These are phyloP conservation scores for Syzygium oleosum DNA, from an alignment of 345 rosid genomes.

Conservation along the genomic window DNA sequence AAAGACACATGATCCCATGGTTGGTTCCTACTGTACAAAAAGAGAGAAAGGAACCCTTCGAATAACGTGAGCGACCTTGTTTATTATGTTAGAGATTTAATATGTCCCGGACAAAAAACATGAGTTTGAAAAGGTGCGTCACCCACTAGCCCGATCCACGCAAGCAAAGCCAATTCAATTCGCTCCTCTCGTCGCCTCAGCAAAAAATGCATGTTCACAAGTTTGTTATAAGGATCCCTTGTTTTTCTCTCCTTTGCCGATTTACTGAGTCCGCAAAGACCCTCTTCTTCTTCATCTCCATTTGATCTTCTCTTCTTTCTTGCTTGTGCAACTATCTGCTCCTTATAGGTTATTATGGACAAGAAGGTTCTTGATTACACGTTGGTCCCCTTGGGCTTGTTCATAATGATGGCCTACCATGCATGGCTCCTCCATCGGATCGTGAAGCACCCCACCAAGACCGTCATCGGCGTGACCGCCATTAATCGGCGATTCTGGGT, in stretches of 20 bases:
- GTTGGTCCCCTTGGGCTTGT: slow-evolving; percentile 51
- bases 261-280: neutral
- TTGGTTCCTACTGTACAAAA: too few relatives aligned
- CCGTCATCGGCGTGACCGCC: slow-evolving; percentile 67
- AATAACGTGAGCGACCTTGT: neutral
- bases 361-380: slow-evolving; percentile 43
- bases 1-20: neutral
- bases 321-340: neutral
- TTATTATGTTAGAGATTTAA: neutral
- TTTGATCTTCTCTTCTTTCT: neutral
- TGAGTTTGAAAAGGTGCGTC: neutral
- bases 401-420: slow-evolving; percentile 49
- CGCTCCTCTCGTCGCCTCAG: neutral
- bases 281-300: neutral
- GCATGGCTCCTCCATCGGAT: slow-evolving; percentile 61
- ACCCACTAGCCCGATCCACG: neutral
- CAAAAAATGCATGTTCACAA: neutral
- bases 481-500: slow-evolving; percentile 87
- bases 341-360: slow-evolving; percentile 19
- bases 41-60: neutral
- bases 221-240: neutral
- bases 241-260: neutral
- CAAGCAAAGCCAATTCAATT: neutral
- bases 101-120: neutral
- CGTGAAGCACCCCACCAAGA: slow-evolving; percentile 47